Evolutionary conservation across 345 rosid species (phyloP).

Genomic region (Cardiospermum halicacabum): DNA sequence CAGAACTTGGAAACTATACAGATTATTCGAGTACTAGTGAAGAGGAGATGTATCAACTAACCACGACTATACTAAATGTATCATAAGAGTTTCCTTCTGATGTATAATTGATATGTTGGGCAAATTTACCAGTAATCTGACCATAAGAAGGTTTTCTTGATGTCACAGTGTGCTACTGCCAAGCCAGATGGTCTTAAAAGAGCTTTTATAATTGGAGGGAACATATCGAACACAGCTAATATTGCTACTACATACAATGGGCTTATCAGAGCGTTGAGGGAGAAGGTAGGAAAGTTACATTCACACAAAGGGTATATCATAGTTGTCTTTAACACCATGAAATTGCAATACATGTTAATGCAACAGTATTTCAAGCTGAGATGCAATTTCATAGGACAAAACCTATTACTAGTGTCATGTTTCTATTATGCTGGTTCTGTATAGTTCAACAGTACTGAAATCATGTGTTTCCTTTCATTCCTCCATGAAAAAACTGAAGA

Average conservation of each 20-base stretch:
- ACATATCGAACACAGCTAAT: conserved; percentile 28
- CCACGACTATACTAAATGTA: conserved; percentile 86
- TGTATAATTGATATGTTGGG: too few relatives aligned
- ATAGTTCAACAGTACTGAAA: neutral
- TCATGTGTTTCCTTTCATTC: conserved; percentile 7
- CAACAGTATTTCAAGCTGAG: too few relatives aligned
- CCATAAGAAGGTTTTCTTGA: neutral
- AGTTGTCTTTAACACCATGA: too few relatives aligned
- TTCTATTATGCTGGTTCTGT: neutral
- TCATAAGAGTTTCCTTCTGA: conserved; percentile 22
- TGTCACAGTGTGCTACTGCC: conserved; percentile 34
- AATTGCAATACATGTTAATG: too few relatives aligned
- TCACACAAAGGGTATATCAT: too few relatives aligned
- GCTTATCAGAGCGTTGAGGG: conserved; percentile 73
- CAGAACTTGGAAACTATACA: conserved; percentile 87
- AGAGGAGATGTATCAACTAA: conserved; percentile 86
- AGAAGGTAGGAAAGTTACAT: conserved; percentile 75
- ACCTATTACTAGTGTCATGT: too few relatives aligned
- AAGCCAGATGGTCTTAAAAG: neutral
- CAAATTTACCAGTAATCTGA: neutral
- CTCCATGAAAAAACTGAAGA: conserved; percentile 32
- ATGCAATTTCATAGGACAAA: too few relatives aligned
- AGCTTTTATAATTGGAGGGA: neutral
- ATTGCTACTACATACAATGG: conserved; percentile 94
- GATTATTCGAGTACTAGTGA: conserved; percentile 96